Evolutionary conservation across 371 early-diverging fungal genomes (phyloP).

Genomic region (Syncephalastrum monosporum): DNA sequence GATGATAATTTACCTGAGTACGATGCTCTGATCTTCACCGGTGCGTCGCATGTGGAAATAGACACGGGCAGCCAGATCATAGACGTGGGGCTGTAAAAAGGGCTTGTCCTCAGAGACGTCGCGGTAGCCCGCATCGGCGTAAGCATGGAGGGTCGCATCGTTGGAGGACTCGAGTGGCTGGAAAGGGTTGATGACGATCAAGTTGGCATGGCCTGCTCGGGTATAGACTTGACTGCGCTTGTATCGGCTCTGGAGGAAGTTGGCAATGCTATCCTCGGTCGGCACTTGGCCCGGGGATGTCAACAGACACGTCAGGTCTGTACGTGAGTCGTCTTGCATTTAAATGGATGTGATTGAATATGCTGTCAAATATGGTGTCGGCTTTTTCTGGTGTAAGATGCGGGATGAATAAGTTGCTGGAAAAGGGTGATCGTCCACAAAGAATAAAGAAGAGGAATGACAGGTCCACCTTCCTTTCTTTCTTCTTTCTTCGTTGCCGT

Average conservation of each 20-base stretch:
- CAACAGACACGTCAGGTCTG: slow-evolving; percentile 44
- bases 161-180: slow-evolving; percentile 49
- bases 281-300: slow-evolving; percentile 39
- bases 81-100: slow-evolving; percentile 57
- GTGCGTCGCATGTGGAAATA: slow-evolving; percentile 82
- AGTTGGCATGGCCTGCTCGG: slow-evolving; percentile 52
- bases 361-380: too few relatives aligned
- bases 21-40: slow-evolving; percentile 80
- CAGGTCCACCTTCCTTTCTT: too few relatives aligned
- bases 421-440: too few relatives aligned
- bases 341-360: not conserved
- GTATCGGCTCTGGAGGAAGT: slow-evolving; percentile 51
- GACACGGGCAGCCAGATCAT: slow-evolving; percentile 62
- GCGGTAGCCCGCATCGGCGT: slow-evolving; percentile 57
- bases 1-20: slow-evolving; percentile 60
- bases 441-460: too few relatives aligned
- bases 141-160: slow-evolving; percentile 53
- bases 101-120: slow-evolving; percentile 40
- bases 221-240: slow-evolving; percentile 61
- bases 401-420: not conserved
- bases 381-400: not conserved
- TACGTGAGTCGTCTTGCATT: slow-evolving; percentile 53
- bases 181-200: slow-evolving; percentile 64
- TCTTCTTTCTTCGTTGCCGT: too few relatives aligned
- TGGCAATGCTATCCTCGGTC: slow-evolving; percentile 57